Base-by-base conservation (phyloP, 2,329 filamentous ascomycete genomes). In the Exophiala bonariae region DNA sequence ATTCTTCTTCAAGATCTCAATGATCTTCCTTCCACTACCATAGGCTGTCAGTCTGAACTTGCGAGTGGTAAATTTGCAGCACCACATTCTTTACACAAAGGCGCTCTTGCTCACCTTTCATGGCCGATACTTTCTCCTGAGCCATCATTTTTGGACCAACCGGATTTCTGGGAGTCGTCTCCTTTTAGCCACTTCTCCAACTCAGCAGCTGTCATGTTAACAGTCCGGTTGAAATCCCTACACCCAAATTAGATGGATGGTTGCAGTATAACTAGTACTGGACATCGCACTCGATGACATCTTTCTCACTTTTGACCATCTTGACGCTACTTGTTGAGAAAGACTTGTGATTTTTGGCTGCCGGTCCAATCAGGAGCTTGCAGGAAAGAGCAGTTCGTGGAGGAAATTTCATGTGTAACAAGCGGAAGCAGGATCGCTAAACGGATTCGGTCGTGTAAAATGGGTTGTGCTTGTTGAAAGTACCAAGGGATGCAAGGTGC, bases 121-220 rank as follows among this genome's bases (percentile, higher is more conserved):
- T 86, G 82, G 1, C 82, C 82, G 26, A 85, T 71, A 0, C 79
- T 82, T 63, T 86, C 82, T 7, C 78, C 79, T 3, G 73, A 74
- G 9, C 71, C 73, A 44, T 77, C 73, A 43, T 79, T 75, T 55
- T 83, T 83, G 32, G 65, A 65, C 81, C 80, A 85, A 2, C 83
- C 82, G 1, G 81, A 75, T 14, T 70, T 73, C 38, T 72, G 71
- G 8, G 80, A 85, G 23, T 80, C 73, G n/a, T 77, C 73, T 5
- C 74, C 72, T 52, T 78, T 73, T 18, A 86, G 74, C 83, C 82
- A 86, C 18, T 74, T 69, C 57, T 81, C 73, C 13, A 86, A 73
- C 53, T 85, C 81, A 2, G 71, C 63, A 2, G 80, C 70, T 9
- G 72, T 76, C 82, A 86, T 85, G 63, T 86, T 86, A 63, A 86